Evolutionary conservation across 768 basidiomycete species (phyloP).

Genomic region (Gyrodon lividus): DNA sequence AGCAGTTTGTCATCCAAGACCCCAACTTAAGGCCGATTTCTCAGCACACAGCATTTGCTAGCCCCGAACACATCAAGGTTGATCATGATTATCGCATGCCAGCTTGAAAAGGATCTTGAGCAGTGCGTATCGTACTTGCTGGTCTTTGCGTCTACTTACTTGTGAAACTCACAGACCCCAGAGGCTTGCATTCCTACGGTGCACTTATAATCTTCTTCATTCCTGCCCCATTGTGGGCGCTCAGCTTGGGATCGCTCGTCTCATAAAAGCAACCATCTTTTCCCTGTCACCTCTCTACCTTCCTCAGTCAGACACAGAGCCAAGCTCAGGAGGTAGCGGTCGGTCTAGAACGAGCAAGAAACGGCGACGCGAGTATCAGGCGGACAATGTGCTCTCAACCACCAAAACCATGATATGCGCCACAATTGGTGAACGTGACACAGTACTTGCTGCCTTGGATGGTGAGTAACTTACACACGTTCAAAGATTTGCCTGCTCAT

Average conservation of each 20-base stretch:
- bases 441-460: conserved; percentile 53
- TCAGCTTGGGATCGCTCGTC: conserved; percentile 46
- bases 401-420: conserved; percentile 48
- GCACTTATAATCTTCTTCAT: conserved; percentile 43
- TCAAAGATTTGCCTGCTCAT: background rate
- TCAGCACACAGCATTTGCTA: conserved; percentile 54
- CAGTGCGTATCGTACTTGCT: conserved; percentile 38
- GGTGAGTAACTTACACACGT: conserved; percentile 41
- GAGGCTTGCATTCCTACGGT: conserved; percentile 44
- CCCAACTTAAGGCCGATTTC: background rate
- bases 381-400: conserved; percentile 65
- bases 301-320: conserved; percentile 33
- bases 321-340: conserved; percentile 17
- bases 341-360: conserved; percentile 62
- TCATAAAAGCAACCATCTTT: conserved; percentile 54
- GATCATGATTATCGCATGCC: conserved; percentile 51
- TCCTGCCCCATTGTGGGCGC: conserved; percentile 48
- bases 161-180: conserved; percentile 30
- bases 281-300: conserved; percentile 49
- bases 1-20: background rate
- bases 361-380: conserved; percentile 67
- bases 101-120: conserved; percentile 55
- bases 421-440: conserved; percentile 48
- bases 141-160: conserved; percentile 1
- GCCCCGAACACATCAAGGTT: conserved; percentile 56